Percentiles rank a stretch among this genome's conserved stretches.
Conservation (phyloP, 2,329 filamentous ascomycete genomes). For the Monosporascus sp. region DNA sequence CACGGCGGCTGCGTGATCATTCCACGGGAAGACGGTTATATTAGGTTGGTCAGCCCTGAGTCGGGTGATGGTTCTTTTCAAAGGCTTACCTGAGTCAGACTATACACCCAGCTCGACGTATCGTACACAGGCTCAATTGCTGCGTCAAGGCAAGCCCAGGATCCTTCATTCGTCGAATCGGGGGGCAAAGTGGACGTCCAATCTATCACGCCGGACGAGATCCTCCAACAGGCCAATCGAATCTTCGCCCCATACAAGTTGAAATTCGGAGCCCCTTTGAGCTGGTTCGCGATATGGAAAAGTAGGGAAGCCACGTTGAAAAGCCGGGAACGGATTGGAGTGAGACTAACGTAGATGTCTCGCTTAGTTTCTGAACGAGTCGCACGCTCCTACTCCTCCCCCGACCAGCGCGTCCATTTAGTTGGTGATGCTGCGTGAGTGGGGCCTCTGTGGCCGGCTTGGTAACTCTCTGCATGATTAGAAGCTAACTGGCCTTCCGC, state of each 20-base stretch:
- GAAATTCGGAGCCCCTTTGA: constrained; percentile 24
- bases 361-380: constrained; percentile 27
- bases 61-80: neutral
- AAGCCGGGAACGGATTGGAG: neutral
- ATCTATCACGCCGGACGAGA: constrained; percentile 29
- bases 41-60: constrained; percentile 11
- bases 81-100: constrained; percentile 7
- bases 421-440: constrained; percentile 27
- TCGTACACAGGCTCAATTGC: constrained; percentile 18
- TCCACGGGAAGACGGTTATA: constrained; percentile 28
- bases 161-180: constrained; percentile 20
- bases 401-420: constrained; percentile 25
- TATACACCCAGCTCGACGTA: constrained; percentile 26
- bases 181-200: constrained; percentile 25
- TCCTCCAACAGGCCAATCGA: constrained; percentile 26
- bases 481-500: neutral
- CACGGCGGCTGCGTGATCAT: constrained; percentile 28
- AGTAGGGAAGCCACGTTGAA: constrained; percentile 8
- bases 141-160: constrained; percentile 16
- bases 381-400: constrained; percentile 24
- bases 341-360: neutral
- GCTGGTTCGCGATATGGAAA: constrained; percentile 31
- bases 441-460: neutral
- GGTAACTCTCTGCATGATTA: neutral
- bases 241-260: constrained; percentile 29